Evolutionary conservation across 208 protist genomes (phyloP).

Genomic region (Leishmania aethiopica): DNA sequence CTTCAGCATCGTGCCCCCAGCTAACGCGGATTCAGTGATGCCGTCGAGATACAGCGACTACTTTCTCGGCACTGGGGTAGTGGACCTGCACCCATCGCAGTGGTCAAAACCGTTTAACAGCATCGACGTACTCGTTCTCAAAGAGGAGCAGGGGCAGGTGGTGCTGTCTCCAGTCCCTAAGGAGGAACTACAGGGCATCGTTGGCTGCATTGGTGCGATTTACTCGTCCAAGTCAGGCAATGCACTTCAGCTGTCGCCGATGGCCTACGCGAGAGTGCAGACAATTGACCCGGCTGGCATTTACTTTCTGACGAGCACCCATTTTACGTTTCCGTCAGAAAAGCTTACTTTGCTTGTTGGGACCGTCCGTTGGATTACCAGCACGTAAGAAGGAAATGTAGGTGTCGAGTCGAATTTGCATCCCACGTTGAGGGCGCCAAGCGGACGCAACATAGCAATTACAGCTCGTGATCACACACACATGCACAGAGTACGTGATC

Average conservation of each 20-base stretch:
- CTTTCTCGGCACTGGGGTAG: conserved; percentile 71
- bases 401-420: background rate
- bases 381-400: conserved; percentile 26
- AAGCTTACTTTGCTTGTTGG: conserved; percentile 73
- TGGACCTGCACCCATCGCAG: conserved; percentile 63
- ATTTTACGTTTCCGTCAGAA: conserved; percentile 75
- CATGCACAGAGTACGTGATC: background rate
- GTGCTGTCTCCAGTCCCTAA: conserved; percentile 53
- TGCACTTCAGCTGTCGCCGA: conserved; percentile 51
- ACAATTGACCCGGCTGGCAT: conserved; percentile 70
- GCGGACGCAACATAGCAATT: background rate
- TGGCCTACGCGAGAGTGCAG: conserved; percentile 69
- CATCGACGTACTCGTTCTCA: conserved; percentile 68
- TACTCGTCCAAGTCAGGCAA: conserved; percentile 43
- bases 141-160: conserved; percentile 60
- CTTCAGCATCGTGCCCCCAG: conserved; percentile 37
- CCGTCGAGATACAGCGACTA: conserved; percentile 56
- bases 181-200: conserved; percentile 62
- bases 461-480: background rate
- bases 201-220: conserved; percentile 79
- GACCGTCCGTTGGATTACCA: conserved; percentile 78
- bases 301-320: conserved; percentile 77
- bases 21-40: conserved; percentile 36
- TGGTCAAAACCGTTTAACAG: conserved; percentile 67
- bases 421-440: background rate